phyloP scores from a whole-genome alignment of 306 rosid genomes.

The Begonia loranthoides region DNA sequence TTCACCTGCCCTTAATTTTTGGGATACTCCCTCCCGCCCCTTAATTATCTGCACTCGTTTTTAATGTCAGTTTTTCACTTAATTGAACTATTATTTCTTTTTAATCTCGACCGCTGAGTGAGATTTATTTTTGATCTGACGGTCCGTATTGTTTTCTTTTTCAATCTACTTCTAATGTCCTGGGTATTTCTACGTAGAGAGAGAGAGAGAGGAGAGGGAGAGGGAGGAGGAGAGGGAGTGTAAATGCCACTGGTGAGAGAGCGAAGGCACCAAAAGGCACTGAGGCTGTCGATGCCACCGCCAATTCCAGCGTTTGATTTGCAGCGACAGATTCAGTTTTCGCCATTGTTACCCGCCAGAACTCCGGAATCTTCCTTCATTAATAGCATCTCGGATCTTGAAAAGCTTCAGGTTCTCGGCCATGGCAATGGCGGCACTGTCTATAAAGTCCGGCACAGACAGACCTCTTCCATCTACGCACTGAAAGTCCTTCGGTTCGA shows the following conservation, averaged over 20 bases:
- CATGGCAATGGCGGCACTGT: slow-evolving; percentile 49
- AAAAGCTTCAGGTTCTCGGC: slow-evolving; percentile 38
- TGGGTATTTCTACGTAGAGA: too few relatives aligned
- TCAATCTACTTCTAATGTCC: too few relatives aligned
- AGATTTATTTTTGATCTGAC: too few relatives aligned
- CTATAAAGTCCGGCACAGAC: slow-evolving; percentile 42
- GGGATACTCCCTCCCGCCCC: slow-evolving; percentile 24
- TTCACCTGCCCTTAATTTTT: slow-evolving; percentile 38
- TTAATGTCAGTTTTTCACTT: too few relatives aligned
- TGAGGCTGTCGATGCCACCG: slow-evolving; percentile 42
- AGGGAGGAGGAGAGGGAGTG: not conserved
- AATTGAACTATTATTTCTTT: too few relatives aligned
- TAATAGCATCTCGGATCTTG: slow-evolving; percentile 32
- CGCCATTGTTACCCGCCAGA: slow-evolving; percentile 7
- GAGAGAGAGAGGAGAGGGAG: not conserved
- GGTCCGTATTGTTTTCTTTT: too few relatives aligned
- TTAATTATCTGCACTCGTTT: too few relatives aligned
- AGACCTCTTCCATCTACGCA: slow-evolving; percentile 31
- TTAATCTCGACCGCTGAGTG: too few relatives aligned
- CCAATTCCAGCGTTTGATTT: slow-evolving; percentile 13
- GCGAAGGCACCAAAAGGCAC: slow-evolving; percentile 43
- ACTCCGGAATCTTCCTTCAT: slow-evolving; percentile 15
- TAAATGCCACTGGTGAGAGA: slow-evolving; percentile 51
- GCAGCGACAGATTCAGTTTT: slow-evolving; percentile 9
- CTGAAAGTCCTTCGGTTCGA: slow-evolving; percentile 36